These are phyloP conservation scores for Fusarium brevicatenulatum DNA, from an alignment of 2,329 filamentous ascomycete genomes.

Conservation along the genomic window DNA sequence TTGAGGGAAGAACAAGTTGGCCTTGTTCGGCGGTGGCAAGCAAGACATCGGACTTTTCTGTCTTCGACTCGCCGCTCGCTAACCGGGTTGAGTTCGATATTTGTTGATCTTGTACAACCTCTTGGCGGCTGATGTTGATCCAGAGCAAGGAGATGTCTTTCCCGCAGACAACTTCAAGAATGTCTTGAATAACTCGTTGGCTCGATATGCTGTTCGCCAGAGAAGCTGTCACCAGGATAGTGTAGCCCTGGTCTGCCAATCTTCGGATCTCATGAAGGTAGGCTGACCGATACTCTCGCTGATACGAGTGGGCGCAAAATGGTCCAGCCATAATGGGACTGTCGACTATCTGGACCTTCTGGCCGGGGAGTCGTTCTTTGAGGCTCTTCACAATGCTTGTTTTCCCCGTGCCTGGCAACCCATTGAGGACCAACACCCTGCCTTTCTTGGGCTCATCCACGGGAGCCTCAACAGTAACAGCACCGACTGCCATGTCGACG, in stretches of 20 bases:
- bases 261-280: slow-evolving; percentile 23
- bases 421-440: slow-evolving; percentile 27
- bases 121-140: slow-evolving; percentile 13
- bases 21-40: neutral
- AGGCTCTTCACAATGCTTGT: slow-evolving; percentile 1
- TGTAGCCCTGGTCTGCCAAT: neutral
- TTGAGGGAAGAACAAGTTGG: neutral
- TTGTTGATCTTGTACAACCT: neutral
- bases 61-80: neutral
- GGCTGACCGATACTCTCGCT: slow-evolving; percentile 4
- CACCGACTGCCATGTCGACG: neutral
- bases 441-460: neutral
- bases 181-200: slow-evolving; percentile 3
- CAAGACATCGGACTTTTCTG: neutral
- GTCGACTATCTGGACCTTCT: slow-evolving; percentile 4
- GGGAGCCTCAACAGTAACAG: neutral
- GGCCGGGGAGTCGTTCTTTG: neutral
- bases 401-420: slow-evolving; percentile 2
- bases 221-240: slow-evolving; percentile 17
- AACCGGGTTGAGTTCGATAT: neutral
- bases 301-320: neutral
- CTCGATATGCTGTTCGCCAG: neutral
- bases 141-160: slow-evolving; percentile 11
- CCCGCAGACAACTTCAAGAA: neutral
- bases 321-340: slow-evolving; percentile 13